Percentiles rank a stretch among this genome's conserved stretches.
These are phyloP conservation scores for Albatrellus ellisii DNA, from an alignment of 768 basidiomycete genomes.

Conservation along the genomic window DNA sequence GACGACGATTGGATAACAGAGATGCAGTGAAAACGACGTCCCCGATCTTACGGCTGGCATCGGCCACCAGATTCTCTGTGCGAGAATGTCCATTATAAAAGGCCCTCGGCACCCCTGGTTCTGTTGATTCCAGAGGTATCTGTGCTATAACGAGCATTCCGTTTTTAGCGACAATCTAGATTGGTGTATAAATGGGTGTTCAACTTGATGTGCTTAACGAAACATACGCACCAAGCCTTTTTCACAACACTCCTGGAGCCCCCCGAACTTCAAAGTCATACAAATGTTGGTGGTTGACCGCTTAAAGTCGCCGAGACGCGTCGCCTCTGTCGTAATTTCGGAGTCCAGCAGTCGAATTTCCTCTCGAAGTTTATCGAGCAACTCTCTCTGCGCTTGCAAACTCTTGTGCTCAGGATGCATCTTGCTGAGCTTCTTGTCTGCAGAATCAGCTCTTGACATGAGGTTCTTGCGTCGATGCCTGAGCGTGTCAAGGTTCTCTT, in stretches of 20 bases:
- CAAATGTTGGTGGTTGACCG: slow-evolving; percentile 51
- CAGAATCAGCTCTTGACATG: slow-evolving; percentile 59
- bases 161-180: slow-evolving; percentile 38
- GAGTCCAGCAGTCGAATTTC: slow-evolving; percentile 71
- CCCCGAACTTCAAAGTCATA: slow-evolving; percentile 82
- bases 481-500: slow-evolving; percentile 72
- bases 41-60: slow-evolving; percentile 43
- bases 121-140: slow-evolving; percentile 69
- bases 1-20: slow-evolving; percentile 20
- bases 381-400: slow-evolving; percentile 55
- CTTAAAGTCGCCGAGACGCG: slow-evolving; percentile 74
- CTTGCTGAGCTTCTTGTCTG: slow-evolving; percentile 80
- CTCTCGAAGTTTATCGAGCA: slow-evolving; percentile 53
- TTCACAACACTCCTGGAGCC: slow-evolving; percentile 71
- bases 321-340: slow-evolving; percentile 76
- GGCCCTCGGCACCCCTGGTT: slow-evolving; percentile 64
- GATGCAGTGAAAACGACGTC: slow-evolving; percentile 35
- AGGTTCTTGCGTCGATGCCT: slow-evolving; percentile 57
- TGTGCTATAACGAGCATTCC: slow-evolving; percentile 41
- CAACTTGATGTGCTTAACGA: neutral
- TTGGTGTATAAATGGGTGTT: neutral
- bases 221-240: slow-evolving; percentile 43
- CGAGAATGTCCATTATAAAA: slow-evolving; percentile 58
- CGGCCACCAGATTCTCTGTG: slow-evolving; percentile 46
- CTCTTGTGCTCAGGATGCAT: slow-evolving; percentile 89